phyloP scores from a whole-genome alignment of 1,284 basidiomycete genomes.

The Polyporus tsugae region DNA sequence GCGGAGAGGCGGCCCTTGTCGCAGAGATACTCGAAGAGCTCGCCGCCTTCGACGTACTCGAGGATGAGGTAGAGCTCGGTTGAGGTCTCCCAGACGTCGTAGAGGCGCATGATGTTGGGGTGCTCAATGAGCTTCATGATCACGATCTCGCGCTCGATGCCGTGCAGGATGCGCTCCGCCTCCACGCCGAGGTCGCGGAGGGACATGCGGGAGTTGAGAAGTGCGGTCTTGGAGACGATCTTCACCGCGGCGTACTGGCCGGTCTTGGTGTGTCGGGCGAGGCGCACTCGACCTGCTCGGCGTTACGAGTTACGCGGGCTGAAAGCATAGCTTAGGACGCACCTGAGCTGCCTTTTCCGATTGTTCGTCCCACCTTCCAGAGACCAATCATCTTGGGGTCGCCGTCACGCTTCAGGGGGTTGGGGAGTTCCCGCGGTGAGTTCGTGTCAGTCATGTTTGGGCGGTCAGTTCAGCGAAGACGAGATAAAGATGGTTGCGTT shows the following conservation, averaged over 20 bases:
- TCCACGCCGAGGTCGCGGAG: slow-evolving; percentile 75
- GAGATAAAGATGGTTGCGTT: not conserved
- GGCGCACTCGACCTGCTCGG: slow-evolving; percentile 83
- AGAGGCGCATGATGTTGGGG: slow-evolving; percentile 93
- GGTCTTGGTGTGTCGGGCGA: slow-evolving; percentile 89
- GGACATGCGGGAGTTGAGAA: slow-evolving; percentile 76
- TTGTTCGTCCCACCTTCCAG: slow-evolving; percentile 94
- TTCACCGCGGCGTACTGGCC: slow-evolving; percentile 96
- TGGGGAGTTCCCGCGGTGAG: slow-evolving; percentile 19
- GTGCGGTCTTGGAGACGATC: slow-evolving; percentile 88
- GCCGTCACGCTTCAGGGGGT: slow-evolving; percentile 44
- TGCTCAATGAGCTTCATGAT: slow-evolving; percentile 99
- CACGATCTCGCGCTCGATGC: slow-evolving; percentile 96
- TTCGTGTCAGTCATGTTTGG: slow-evolving; percentile 20
- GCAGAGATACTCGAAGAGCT: slow-evolving; percentile 96
- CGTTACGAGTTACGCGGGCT: slow-evolving; percentile 8
- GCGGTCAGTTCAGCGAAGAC: slow-evolving; percentile 5
- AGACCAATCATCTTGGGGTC: slow-evolving; percentile 88
- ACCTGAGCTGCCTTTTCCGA: slow-evolving; percentile 94
- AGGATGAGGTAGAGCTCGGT: slow-evolving; percentile 93
- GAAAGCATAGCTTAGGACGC: slow-evolving; percentile 34
- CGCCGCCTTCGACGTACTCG: slow-evolving; percentile 97
- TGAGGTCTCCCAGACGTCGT: slow-evolving; percentile 98
- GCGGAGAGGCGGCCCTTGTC: slow-evolving; percentile 82
- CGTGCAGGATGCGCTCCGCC: slow-evolving; percentile 73